A percentile compares a stretch with the other conserved stretches of the same genome.
These are phyloP conservation scores for Candida glucosophila DNA, from an alignment of 1,139 yeast species.

Conservation along the genomic window DNA sequence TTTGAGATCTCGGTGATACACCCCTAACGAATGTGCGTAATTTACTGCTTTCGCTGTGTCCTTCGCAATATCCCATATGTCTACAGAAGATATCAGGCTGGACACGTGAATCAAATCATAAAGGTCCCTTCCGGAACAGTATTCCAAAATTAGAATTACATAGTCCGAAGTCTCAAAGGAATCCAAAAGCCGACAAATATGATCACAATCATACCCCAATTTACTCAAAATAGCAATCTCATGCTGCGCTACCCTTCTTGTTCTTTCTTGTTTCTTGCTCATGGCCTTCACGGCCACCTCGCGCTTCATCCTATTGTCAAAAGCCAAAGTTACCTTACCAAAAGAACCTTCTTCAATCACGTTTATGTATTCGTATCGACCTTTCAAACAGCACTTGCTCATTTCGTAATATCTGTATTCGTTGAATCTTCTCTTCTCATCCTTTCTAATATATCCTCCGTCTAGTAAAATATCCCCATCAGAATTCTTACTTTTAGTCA, in stretches of 20 bases:
- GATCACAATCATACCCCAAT: constrained; percentile 24
- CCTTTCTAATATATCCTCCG: too few relatives aligned
- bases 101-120: constrained; percentile 33
- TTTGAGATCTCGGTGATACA: constrained; percentile 47
- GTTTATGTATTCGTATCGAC: constrained; percentile 26
- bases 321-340: constrained; percentile 44
- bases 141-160: constrained; percentile 40
- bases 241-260: constrained; percentile 30
- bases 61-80: constrained; percentile 21
- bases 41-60: constrained; percentile 33
- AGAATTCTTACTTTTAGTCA: too few relatives aligned
- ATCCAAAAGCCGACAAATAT: constrained; percentile 38
- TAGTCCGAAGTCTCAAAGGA: constrained; percentile 31
- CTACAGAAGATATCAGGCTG: constrained; percentile 11
- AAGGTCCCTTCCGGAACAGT: constrained; percentile 41
- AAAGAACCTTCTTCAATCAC: constrained; percentile 44
- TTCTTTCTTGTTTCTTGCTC: constrained; percentile 15
- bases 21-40: constrained; percentile 33
- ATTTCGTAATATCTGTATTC: constrained; percentile 30
- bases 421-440: constrained; percentile 4
- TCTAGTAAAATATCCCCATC: too few relatives aligned
- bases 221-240: constrained; percentile 35
- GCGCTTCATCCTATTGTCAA: constrained; percentile 18
- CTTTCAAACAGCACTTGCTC: constrained; percentile 18
- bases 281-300: constrained; percentile 39